Evolutionary conservation across 176 grass and related monocot genomes (phyloP), one percentile per base, ranked within the genome.

Genomic region (Phoenix roebelenii): DNA sequence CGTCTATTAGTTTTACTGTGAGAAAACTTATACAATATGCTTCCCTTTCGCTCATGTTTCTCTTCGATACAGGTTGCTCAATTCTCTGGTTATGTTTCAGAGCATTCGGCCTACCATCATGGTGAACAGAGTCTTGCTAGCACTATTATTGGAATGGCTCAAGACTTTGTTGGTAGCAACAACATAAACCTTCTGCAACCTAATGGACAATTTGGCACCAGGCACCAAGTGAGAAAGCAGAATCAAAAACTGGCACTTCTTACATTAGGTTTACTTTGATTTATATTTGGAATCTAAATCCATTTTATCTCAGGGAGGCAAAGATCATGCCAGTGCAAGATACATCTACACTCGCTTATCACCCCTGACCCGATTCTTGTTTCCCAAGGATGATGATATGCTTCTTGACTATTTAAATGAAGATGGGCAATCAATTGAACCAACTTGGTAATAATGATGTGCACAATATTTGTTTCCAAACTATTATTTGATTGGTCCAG

Each of bases 141-240:
- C 29, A 98, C 93, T 3, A 92, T 92, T 24, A 15, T 91, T 80
- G 87, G 87, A 72, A 98, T 98, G 93, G 93, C 93, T 69, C 93
- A 98, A 80, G 72, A 76, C 61, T 98, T 92, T 71, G 93, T 92
- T 30, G 87, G 93, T 22, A 89, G 81, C 76, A 98, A 98, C 73
- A 92, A 98, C 20, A 81, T 98, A 22, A 88, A 83, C 50, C 81
- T 98, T 15, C 64, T 98, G 61, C 54, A 26, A n/a, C 87, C 87
- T 49, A 52, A 57, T 55, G 93, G 92, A 19, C 93, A 98, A 61
- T 98, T 98, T 14, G 93, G 87, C 4, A 98, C 87, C 51, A 78
- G 93, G 62, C 50, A 73, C 53, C 70, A 76, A 76, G 70, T 83
- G 58, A 72, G 77, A 19, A 67, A 59, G 22, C 15, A 3, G 9